Conservation (phyloP, 1,139 yeast genomes). For the Pichia sp. region DNA sequence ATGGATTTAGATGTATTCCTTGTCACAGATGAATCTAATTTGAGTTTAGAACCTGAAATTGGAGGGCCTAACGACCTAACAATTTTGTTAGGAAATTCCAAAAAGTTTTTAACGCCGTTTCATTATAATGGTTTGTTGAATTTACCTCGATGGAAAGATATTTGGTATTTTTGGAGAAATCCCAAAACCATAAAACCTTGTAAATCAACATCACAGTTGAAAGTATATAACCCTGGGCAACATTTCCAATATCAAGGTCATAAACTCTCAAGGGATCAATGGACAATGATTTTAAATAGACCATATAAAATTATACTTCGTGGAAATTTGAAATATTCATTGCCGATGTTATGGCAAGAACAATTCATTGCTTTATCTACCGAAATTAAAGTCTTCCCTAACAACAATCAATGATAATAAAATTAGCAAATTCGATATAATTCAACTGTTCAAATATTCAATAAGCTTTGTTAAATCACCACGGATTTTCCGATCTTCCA, state of each 20-base stretch:
- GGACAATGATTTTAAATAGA: conserved; percentile 68
- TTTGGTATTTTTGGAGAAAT: conserved; percentile 39
- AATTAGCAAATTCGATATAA: background rate
- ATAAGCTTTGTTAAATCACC: conserved; percentile 24
- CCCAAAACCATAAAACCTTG: conserved; percentile 35
- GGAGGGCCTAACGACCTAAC: conserved; percentile 33
- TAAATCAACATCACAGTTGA: conserved; percentile 58
- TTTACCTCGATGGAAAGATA: conserved; percentile 15
- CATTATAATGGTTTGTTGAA: conserved; percentile 49
- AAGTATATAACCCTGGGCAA: conserved; percentile 65
- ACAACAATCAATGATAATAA: no score
- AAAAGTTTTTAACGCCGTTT: conserved; percentile 61
- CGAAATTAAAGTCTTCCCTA: conserved; percentile 19
- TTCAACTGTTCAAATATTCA: conserved; percentile 12
- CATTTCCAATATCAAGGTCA: conserved; percentile 39
- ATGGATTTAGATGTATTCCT: conserved; percentile 77
- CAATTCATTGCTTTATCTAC: conserved; percentile 26
- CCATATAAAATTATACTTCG: conserved; percentile 78
- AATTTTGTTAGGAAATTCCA: conserved; percentile 66
- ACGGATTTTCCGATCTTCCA: conserved; percentile 16
- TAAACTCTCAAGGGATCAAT: conserved; percentile 35
- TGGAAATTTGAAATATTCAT: conserved; percentile 68
- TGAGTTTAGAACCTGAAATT: background rate
- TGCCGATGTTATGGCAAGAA: conserved; percentile 42
- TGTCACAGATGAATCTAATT: conserved; percentile 25